phyloP scores from a whole-genome alignment of 192 early-diverging fungal genomes.

The Paraglomus occultum region DNA sequence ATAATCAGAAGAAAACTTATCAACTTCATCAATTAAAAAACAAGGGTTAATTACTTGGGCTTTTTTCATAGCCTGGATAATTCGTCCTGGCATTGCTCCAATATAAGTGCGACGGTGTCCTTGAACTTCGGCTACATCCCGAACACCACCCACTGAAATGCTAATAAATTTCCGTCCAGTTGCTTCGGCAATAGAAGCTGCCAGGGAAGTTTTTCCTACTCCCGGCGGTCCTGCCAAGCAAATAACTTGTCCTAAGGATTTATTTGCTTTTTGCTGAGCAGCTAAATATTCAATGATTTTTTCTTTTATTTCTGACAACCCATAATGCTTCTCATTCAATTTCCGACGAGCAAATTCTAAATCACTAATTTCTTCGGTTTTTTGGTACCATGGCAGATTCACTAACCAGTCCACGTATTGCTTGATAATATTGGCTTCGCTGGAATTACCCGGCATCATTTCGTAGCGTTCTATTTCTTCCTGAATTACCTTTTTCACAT shows the following conservation, averaged over 20 bases:
- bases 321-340: constrained; percentile 15
- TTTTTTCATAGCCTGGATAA: constrained; percentile 8
- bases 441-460: constrained; percentile 9
- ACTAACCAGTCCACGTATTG: constrained; percentile 21
- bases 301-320: neutral
- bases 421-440: constrained; percentile 7
- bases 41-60: constrained; percentile 6
- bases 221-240: constrained; percentile 1
- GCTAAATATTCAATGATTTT: constrained; percentile 21
- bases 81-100: neutral
- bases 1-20: constrained; percentile 1
- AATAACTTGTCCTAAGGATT: constrained; percentile 5
- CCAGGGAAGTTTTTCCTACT: constrained; percentile 19
- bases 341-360: neutral
- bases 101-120: constrained; percentile 16
- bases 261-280: constrained; percentile 14
- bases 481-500: neutral
- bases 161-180: constrained; percentile 10
- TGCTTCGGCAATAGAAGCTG: constrained; percentile 7
- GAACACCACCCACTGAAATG: constrained; percentile 3
- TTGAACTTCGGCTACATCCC: constrained; percentile 1
- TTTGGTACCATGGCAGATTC: constrained; percentile 9
- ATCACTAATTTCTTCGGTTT: constrained; percentile 9
- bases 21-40: constrained; percentile 25
- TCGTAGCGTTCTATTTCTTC: constrained; percentile 22